Evolutionary conservation across 2,329 filamentous ascomycete species (phyloP), one percentile per base, ranked within the genome.

Genomic region (Colletotrichum horii): DNA sequence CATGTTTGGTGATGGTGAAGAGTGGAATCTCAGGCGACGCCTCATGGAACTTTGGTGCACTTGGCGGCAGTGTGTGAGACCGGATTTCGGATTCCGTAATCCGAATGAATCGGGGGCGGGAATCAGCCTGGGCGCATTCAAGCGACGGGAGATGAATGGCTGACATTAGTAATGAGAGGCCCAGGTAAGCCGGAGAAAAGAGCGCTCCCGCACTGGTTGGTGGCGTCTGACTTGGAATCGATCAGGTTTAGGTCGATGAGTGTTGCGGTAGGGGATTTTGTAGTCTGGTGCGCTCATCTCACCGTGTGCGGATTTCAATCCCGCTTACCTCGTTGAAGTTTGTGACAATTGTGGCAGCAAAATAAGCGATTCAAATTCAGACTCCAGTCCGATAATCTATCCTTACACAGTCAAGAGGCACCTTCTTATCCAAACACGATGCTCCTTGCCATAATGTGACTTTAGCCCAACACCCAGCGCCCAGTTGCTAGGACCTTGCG

Each of bases 281-380:
- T n/a, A 6, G 38, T 43, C 1, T 43, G 16, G 0, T 43, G 38
- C 9, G 38, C 8, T 4, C 38, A 43, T 19, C 19, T 11, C 1
- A 6, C 16, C 8, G 38, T 43, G 36, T 43, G 19, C 19, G 38
- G 38, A 2, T 6, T n/a, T 43, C 19, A n/a, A n/a, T 6, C 9
- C 19, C 38, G 19, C 1, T 43, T 43, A n/a, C 38, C 1, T 6
- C 19, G 19, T n/a, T 8, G 19, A 43, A 8, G 9, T 2, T 1
- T 11, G 8, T 11, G 38, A 11, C 2, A n/a, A n/a, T 1, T n/a
- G 1, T 3, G 8, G 38, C 16, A 43, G 38, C 38, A n/a, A 0
- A 43, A 43, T n/a, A 12, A 11, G 19, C 0, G 8, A 19, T 43
- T 11, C 0, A 0, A 43, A 43, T 43, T 1, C 38, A 11, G 38